Percentiles rank a stretch among this genome's conserved stretches.
These are phyloP conservation scores for Leccinum disarticulatum DNA, from an alignment of 768 basidiomycete genomes.

Conservation along the genomic window DNA sequence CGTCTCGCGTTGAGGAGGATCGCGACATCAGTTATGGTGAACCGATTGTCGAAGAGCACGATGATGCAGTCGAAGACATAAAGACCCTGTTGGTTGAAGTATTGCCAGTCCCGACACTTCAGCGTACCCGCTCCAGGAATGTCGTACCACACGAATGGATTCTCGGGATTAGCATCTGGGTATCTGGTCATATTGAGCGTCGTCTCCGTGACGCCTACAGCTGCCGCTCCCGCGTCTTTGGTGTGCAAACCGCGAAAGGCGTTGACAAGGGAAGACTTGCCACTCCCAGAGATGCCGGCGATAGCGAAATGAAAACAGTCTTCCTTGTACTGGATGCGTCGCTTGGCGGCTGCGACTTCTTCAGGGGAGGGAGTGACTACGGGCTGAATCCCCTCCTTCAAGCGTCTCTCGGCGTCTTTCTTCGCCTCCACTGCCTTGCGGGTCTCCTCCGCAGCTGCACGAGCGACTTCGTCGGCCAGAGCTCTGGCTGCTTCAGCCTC, in stretches of 20 bases:
- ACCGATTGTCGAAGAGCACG: conserved; percentile 34
- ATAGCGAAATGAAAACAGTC: conserved; percentile 34
- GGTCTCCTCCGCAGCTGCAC: not conserved
- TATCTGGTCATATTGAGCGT: conserved; percentile 29
- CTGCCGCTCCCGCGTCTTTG: conserved; percentile 23
- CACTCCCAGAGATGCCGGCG: conserved; percentile 35
- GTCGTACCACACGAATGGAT: conserved; percentile 35
- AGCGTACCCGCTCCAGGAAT: conserved; percentile 38
- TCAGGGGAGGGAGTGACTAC: conserved; percentile 21
- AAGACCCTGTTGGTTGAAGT: conserved; percentile 38
- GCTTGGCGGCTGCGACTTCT: conserved; percentile 21
- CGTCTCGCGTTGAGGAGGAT: conserved; percentile 32
- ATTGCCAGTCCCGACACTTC: conserved; percentile 34
- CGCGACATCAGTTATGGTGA: conserved; percentile 35
- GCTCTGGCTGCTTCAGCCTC: not conserved
- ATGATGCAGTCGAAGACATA: conserved; percentile 38
- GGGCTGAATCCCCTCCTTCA: conserved; percentile 29
- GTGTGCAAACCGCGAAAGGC: conserved; percentile 33
- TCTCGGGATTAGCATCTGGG: conserved; percentile 18
- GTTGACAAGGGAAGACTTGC: conserved; percentile 38
- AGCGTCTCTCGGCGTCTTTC: conserved; percentile 17
- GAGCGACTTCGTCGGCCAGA: not conserved
- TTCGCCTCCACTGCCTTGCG: conserved; percentile 6
- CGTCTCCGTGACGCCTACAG: conserved; percentile 32
- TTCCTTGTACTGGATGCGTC: conserved; percentile 21